Base-by-base conservation (phyloP, 768 basidiomycete species). In the Tephrocybe sp. region DNA sequence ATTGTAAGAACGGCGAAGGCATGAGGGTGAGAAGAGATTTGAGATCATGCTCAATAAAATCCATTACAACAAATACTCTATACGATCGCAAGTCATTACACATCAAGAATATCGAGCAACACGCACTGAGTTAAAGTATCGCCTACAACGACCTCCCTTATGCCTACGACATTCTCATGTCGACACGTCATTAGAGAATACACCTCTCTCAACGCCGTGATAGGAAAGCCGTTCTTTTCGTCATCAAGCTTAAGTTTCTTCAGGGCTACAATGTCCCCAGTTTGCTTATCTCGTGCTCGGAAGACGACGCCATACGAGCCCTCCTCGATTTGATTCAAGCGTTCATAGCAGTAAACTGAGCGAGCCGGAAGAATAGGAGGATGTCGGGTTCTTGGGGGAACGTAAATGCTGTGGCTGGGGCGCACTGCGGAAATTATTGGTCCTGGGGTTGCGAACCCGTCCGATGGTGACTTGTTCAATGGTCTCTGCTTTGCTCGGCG, bases 21-120 rank as follows among this genome's bases (percentile, higher is more conserved):
- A 98, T 98, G 53, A 92, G 73, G 21, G 88, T 90, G 49, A 99
- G 79, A 44, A 99, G 80, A 5, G 95, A 89, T 71, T 99, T 99
- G 66, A 99, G 86, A 67, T 99, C 97, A 68, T 99, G 97, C 69
- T 99, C 97, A 64, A 99, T 96, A 64, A 99, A 99, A 67, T 97
- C 94, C 95, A 97, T 97, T 28, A 98, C 97, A 56, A 99, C 95
- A 68, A 95, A 99, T 36, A 98, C 92, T 74, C 97, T 98, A 71
- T 55, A 16, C 25, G 46, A 52, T 42, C 21, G 3, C 15, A 54
- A 60, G 68, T 64, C 64, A 69, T 66, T 45, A 60, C 51, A 68
- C 54, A 32, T 49, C 40, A 52, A 45, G 39, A 38, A 57, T 44
- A 55, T 58, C 61, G 54, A 47, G 55, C 58, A 58, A 60, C 51